A percentile compares a stretch with the other conserved stretches of the same genome.
Evolutionary conservation across 2,329 filamentous ascomycete species (phyloP).

Genomic region (Monosporascus sp.): DNA sequence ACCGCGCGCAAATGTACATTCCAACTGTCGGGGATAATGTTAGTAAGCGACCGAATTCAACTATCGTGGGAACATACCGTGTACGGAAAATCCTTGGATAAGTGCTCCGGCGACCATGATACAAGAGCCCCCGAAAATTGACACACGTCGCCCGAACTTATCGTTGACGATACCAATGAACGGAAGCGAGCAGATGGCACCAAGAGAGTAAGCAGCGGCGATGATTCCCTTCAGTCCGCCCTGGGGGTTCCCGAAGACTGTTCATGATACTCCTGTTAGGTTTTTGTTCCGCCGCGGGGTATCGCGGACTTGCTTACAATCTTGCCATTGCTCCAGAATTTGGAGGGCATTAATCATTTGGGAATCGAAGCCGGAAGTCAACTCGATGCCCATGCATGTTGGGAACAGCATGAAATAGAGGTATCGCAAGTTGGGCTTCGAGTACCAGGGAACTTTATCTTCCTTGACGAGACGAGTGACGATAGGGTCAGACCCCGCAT

Average conservation of each 20-base stretch:
- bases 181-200: constrained; percentile 52
- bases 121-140: constrained; percentile 48
- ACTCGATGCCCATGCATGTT: constrained; percentile 56
- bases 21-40: constrained; percentile 15
- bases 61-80: constrained; percentile 30
- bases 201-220: constrained; percentile 54
- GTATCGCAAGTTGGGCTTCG: constrained; percentile 51
- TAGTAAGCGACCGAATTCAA: neutral
- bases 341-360: constrained; percentile 42
- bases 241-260: constrained; percentile 39
- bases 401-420: constrained; percentile 56
- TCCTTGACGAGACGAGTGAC: constrained; percentile 32
- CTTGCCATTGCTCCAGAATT: constrained; percentile 31
- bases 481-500: constrained; percentile 28
- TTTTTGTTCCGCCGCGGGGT: constrained; percentile 1
- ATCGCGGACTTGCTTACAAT: constrained; percentile 23
- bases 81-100: constrained; percentile 46
- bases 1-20: constrained; percentile 57
- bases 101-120: constrained; percentile 51
- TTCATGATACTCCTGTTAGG: constrained; percentile 3
- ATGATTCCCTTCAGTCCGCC: constrained; percentile 48
- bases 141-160: constrained; percentile 49
- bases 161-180: constrained; percentile 53
- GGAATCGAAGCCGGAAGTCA: constrained; percentile 41
- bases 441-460: constrained; percentile 46